Evolutionary conservation across 352 stramenopile species (phyloP).

Genomic region (Pythium angustatum): DNA sequence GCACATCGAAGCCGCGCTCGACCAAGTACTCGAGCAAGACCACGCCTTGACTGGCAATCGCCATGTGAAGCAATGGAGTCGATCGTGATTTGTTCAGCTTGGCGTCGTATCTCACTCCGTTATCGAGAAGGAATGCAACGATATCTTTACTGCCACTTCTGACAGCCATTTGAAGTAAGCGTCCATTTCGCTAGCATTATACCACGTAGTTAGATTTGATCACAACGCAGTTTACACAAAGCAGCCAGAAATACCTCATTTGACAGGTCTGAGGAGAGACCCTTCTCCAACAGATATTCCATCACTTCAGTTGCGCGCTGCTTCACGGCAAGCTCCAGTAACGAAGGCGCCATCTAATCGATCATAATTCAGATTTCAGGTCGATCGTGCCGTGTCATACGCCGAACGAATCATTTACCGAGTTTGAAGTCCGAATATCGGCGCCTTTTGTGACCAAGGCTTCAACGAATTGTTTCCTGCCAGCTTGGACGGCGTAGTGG

Average conservation of each 20-base stretch:
- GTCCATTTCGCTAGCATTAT: not conserved
- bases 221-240: not conserved
- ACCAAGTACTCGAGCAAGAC: constrained; percentile 2
- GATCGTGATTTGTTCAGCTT: not conserved
- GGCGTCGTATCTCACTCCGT: not conserved
- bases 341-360: not conserved
- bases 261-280: not conserved
- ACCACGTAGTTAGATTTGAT: not conserved
- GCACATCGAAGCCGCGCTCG: constrained; percentile 1
- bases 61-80: not conserved
- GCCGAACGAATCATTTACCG: not conserved
- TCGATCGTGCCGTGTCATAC: not conserved
- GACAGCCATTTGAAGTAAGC: constrained; percentile 5
- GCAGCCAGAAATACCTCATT: too few species aligned
- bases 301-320: not conserved
- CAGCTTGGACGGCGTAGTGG: constrained; percentile 12
- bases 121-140: constrained; percentile 5
- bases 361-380: not conserved
- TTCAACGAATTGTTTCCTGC: not conserved
- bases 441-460: constrained; percentile 1
- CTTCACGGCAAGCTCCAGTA: constrained; percentile 12
- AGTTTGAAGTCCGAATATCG: not conserved
- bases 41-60: constrained; percentile 11
- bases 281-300: not conserved
- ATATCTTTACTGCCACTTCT: constrained; percentile 8